These are phyloP conservation scores for Nitzschia putrida DNA, from an alignment of 108 stramenopile genomes.

Conservation along the genomic window DNA sequence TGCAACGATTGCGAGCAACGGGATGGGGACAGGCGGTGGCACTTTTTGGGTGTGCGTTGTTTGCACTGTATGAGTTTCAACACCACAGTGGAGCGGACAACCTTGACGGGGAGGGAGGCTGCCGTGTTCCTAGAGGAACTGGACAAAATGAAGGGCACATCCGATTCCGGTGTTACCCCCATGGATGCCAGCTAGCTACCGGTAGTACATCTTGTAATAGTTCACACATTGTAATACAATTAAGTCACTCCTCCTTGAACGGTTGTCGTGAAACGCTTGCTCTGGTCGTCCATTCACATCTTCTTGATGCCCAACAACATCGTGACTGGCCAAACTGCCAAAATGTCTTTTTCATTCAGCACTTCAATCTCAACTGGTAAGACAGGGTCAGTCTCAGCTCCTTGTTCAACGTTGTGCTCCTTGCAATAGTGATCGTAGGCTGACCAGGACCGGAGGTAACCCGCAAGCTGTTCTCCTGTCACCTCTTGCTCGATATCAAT, in stretches of 20 bases:
- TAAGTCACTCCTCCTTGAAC: no score
- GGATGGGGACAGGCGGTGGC: conserved; percentile 67
- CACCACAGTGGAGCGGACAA: conserved; percentile 63
- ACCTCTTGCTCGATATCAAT: conserved; percentile 16
- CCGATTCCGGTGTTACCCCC: conserved; percentile 2
- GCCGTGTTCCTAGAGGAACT: conserved; percentile 59
- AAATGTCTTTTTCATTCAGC: neutral
- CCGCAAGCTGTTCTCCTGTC: neutral
- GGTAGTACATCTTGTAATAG: no score
- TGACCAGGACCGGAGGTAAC: conserved; percentile 19
- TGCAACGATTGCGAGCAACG: conserved; percentile 78
- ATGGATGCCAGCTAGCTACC: conserved; percentile 25
- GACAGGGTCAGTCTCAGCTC: conserved; percentile 3
- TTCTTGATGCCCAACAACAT: conserved; percentile 8
- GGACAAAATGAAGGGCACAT: conserved; percentile 6
- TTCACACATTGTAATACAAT: no score
- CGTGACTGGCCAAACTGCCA: conserved; percentile 4
- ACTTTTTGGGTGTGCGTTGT: conserved; percentile 85
- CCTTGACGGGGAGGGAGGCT: conserved; percentile 70
- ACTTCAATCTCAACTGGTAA: neutral
- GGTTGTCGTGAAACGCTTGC: no score
- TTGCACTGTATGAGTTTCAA: conserved; percentile 69
- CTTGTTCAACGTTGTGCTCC: neutral
- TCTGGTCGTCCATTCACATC: neutral
- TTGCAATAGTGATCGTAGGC: conserved; percentile 13